These are phyloP conservation scores for Balansia obtecta DNA, from an alignment of 2,329 filamentous ascomycete genomes.

Conservation along the genomic window DNA sequence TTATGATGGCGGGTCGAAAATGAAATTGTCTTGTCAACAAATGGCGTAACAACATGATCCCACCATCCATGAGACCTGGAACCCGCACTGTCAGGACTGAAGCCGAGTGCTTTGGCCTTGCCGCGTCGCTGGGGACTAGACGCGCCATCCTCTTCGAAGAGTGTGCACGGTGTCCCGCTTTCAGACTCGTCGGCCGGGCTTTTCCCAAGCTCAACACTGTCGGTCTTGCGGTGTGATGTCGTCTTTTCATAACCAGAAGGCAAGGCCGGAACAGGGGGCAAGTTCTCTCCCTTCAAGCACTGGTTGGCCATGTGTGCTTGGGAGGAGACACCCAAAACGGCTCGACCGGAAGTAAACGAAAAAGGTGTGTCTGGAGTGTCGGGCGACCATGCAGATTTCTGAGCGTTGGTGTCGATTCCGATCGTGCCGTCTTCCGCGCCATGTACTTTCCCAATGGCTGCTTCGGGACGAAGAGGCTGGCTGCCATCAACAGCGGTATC, in stretches of 20 bases:
- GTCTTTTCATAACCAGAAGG: constrained; percentile 29
- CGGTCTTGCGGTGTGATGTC: constrained; percentile 20
- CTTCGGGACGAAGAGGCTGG: constrained; percentile 11
- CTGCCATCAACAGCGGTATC: constrained; percentile 32
- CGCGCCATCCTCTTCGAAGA: constrained; percentile 58
- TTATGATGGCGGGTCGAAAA: constrained; percentile 27
- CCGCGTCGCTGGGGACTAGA: constrained; percentile 24
- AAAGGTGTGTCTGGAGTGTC: constrained; percentile 42
- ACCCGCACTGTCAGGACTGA: constrained; percentile 36
- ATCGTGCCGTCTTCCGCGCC: neutral
- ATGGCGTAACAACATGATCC: constrained; percentile 65
- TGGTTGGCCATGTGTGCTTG: constrained; percentile 30
- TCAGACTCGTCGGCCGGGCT: constrained; percentile 34
- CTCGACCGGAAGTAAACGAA: constrained; percentile 28
- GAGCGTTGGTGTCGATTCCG: neutral
- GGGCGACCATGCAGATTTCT: constrained; percentile 46
- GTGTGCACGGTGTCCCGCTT: constrained; percentile 45
- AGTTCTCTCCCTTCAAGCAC: constrained; percentile 26
- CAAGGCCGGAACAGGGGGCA: constrained; percentile 50
- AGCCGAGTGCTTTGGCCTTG: constrained; percentile 23
- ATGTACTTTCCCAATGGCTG: neutral
- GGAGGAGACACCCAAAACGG: constrained; percentile 50
- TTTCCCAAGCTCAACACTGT: constrained; percentile 22
- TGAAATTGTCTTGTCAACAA: constrained; percentile 34
- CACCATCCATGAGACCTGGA: constrained; percentile 60